Evolutionary conservation across 2,329 filamentous ascomycete species (phyloP), one percentile per base, ranked within the genome.

Genomic region (Penicillium paneum): DNA sequence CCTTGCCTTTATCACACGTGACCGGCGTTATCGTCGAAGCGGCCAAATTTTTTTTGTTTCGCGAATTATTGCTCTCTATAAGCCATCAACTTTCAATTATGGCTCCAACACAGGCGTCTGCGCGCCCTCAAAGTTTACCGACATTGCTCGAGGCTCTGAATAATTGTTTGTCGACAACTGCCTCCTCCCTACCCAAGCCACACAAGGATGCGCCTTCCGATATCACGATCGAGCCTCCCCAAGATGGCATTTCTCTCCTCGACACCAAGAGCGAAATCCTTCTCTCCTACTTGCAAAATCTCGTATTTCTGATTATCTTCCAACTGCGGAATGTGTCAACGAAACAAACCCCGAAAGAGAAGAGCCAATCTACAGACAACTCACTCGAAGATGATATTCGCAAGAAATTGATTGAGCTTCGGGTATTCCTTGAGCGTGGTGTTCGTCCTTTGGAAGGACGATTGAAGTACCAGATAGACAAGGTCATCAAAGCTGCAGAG

Each of bases 211-310:
- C 60, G 2, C 55, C 66, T 0, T 84, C 89, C 0, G 79, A 87
- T 42, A 84, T 91, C 55, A 85, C 87, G 13, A 82, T 95, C 56
- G 78, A 88, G 45, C 84, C 89, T n/a, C 87, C 89, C 1, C 81
- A 87, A 60, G 86, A 96, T 66, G 93, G 94, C 68, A 94, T 99
- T 55, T 97, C 94, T 0, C 84, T 99, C 1, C 86, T 99, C 67
- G 91, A 97, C 70, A 86, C 90, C 61, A 99, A 99, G 78, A 97
- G 95, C 75, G 94, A 99, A 71, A 82, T 99, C n/a, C 85, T 99
- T 17, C 85, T 99, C 36, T 93, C 93, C 4, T 99, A 99, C 74
- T 81, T 99, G 0, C 93, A 99, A 67, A 95, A 96, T 67, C 84
- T 97, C 4, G 90, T 94, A 41, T 96, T 96, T 64, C 78, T 96